Base-by-base conservation (phyloP, 2,329 filamentous ascomycete genomes). In the Diplodia corticola region DNA sequence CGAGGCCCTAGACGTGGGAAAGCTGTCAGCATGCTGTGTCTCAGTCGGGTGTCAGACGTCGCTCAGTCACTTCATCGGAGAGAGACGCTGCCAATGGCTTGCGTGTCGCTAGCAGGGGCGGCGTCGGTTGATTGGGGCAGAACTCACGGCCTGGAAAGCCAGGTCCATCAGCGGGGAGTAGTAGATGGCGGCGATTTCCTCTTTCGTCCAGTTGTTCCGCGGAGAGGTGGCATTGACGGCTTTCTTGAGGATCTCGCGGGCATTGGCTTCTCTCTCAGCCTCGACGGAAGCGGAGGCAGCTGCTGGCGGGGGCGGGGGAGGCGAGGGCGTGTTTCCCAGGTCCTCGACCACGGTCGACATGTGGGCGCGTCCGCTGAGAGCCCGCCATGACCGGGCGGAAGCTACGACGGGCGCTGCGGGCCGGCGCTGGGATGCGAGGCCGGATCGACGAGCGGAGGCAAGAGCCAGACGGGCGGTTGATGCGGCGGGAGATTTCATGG, bases 131-230 rank as follows among this genome's bases (percentile, higher is more conserved):
- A 7, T 35, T 33, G 26, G 50, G 35, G 17, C 4, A 7, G 50
- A 7, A 78, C 84, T 78, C 79, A 93, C 91, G 68, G 91, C 86
- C 75, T 90, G 88, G 76, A 88, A 90, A 9, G 89, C 85, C 72
- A 96, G 80, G 74, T 94, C 90, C 82, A 93, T 89, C 75, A 96
- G 81, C 17, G 92, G 91, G 60, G 89, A 89, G 74, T 93, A 86
- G 80, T 95, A 96, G 71, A 96, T 89, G 69, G 90, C 86, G 10
- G 89, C 82, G 69, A 96, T 92, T 79, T 96, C 90, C 69, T 93
- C 88, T 70, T 85, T 87, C 5, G 91, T 91, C 93, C 92, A 96
- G 77, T 89, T 85, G 73, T 88, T 89, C 59, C 91, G 84, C 13
- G 91, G 86, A 5, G 75, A 79, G 1, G 79, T 84, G 24, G 89